A percentile compares a stretch with the other conserved stretches of the same genome.
phyloP scores from a whole-genome alignment of 2,329 filamentous ascomycete species.

The Hymenoscyphus repandus region DNA sequence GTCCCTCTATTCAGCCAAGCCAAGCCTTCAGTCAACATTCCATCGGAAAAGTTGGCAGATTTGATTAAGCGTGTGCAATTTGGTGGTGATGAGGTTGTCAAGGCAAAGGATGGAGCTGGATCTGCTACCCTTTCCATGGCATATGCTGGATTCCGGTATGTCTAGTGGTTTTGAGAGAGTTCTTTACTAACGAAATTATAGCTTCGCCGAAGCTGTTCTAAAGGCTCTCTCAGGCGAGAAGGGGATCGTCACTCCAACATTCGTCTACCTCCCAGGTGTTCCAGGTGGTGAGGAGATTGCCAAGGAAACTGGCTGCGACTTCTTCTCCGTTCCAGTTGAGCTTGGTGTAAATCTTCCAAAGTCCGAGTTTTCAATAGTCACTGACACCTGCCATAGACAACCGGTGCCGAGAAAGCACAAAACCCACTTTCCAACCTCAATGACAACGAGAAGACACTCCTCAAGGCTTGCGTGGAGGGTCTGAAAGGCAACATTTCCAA shows the following conservation, averaged over 20 bases:
- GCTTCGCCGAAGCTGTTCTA: conserved; percentile 92
- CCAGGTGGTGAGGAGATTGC: conserved; percentile 79
- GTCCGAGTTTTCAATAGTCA: conserved; percentile 23
- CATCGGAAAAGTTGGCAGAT: conserved; percentile 82
- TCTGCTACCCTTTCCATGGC: conserved; percentile 94
- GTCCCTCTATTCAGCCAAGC: conserved; percentile 95
- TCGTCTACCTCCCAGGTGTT: conserved; percentile 89
- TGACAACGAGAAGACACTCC: conserved; percentile 83
- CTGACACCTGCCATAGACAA: conserved; percentile 49
- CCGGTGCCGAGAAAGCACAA: conserved; percentile 78
- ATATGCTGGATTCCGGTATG: conserved; percentile 86
- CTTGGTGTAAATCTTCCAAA: conserved; percentile 68
- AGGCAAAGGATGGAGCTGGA: conserved; percentile 88
- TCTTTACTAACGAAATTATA: conserved; percentile 32
- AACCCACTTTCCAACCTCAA: conserved; percentile 75
- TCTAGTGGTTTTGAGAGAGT: background rate
- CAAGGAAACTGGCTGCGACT: conserved; percentile 80
- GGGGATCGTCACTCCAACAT: conserved; percentile 90
- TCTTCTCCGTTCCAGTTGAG: conserved; percentile 94
- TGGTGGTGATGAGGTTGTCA: conserved; percentile 93
- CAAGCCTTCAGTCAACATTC: conserved; percentile 72
- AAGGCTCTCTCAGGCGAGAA: conserved; percentile 91
- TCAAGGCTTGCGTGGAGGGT: conserved; percentile 69
- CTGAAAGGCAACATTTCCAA: conserved; percentile 92
- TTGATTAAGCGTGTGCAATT: conserved; percentile 96